Base-by-base conservation (phyloP, 768 basidiomycete genomes). In the Daedalea quercina region DNA sequence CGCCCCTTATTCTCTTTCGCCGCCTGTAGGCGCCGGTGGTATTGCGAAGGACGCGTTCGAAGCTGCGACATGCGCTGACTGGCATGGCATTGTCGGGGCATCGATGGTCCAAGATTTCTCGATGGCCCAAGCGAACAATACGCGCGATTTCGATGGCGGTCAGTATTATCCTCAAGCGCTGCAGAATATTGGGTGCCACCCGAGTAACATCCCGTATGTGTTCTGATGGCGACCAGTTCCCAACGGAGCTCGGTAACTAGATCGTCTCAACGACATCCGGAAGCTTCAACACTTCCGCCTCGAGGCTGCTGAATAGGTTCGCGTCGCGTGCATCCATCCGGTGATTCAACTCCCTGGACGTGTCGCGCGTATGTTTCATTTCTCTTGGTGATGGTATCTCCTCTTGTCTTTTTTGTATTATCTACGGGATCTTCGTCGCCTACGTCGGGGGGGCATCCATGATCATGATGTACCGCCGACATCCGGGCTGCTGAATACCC, bases 11-110 rank as follows among this genome's bases (percentile, higher is more conserved):
- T 54, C 55, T 42, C 51, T 57, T 25, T 54, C 50, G 22, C 58
- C 58, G 28, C 56, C 62, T 44, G 57, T 41, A 2, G 50, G 54
- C 33, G 61, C 52, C 24, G 43, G 54, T 9, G 53, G 42, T 42
- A 42, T 65, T 34, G 61, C 63, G 61, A 47, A 52, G 44, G 57
- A 63, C 53, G 58, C 63, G 43, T 63, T 65, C 50, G 58, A 61
- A 48, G 63, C 61, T n/a, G 61, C 61, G n/a, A 47, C 57, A 19
- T 54, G 50, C 44, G 53, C 59, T 1, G 56, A 50, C 44, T 58
- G 55, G 57, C 45, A 41, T 53, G 42, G 50, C 37, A 45, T 41
- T 19, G 44, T 51, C 26, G 56, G 34, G 4, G 26, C 47, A 9
- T 48, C 40, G 41, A 26, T 50, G 33, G 45, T 45, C 53, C 50